Evolutionary conservation across 1,284 basidiomycete species (phyloP), one percentile per base, ranked within the genome.

Genomic region (Marasmius fiardii): DNA sequence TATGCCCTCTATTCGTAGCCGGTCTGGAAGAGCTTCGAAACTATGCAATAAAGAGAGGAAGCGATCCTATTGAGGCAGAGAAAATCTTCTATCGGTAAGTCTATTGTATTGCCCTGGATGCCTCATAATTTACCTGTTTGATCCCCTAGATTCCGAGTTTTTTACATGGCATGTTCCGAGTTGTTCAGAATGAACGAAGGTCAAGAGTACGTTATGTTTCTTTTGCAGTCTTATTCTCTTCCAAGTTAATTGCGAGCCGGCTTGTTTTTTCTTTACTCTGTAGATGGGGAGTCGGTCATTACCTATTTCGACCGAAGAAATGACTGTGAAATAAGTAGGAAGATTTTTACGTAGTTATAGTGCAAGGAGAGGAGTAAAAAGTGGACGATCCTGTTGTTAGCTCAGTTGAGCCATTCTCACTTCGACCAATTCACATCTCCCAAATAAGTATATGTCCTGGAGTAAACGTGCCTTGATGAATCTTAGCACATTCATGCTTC

Each of bases 121-220:
- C 31, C 28, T 28, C 20, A n/a, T 43, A 55, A 21, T n/a, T 47
- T 26, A 35, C 28, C 24, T 31, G 28, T 31, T 10, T 31, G 5
- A 4, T 31, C 28, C 28, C 28, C 10, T 31, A 81, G 84, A 56
- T 89, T 88, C 68, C 72, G 86, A 20, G 83, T 90, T 31, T 91
- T 91, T 68, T 91, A 88, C 65, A 78, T 91, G 65, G 86, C 88
- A 16, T 88, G 86, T 60, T 84, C 86, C 4, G 89, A 90, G 65
- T 76, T 91, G 58, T 92, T 92, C 67, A 83, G 74, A 5, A 74
- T 86, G 67, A 79, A 89, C 61, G 67, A 68, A 5, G 88, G 89
- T 2, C 78, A 91, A 67, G 81, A 85, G 82, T 84, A 62, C 64
- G 81, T 76, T 4, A 34, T 37, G 34, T 43, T 12, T 51, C 4